Evolutionary conservation across 1,139 yeast species (phyloP).

Genomic region (Saccharomycopsis phalli): DNA sequence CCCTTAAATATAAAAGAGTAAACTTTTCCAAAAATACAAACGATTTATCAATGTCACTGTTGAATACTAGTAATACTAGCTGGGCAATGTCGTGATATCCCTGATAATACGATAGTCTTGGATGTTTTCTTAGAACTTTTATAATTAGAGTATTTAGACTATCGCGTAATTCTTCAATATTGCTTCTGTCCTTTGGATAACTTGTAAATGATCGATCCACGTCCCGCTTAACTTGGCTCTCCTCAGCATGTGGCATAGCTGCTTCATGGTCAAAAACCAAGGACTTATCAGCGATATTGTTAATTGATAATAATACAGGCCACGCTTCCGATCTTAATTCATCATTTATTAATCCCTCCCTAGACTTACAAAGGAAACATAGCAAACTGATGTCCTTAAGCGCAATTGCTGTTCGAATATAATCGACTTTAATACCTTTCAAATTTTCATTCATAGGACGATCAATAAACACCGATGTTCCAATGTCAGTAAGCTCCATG

Average conservation of each 20-base stretch:
- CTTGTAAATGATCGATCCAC: constrained; percentile 60
- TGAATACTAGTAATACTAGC: constrained; percentile 49
- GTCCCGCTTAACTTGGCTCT: constrained; percentile 71
- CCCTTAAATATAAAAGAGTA: constrained; percentile 61
- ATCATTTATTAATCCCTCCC: constrained; percentile 41
- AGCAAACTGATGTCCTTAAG: constrained; percentile 29
- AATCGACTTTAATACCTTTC: constrained; percentile 33
- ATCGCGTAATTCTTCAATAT: constrained; percentile 28
- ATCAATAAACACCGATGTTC: constrained; percentile 41
- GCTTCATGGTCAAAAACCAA: constrained; percentile 18
- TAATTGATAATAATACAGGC: constrained; percentile 33
- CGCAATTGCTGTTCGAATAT: constrained; percentile 33
- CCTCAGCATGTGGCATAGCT: constrained; percentile 52
- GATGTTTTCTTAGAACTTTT: constrained; percentile 50
- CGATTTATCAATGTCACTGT: constrained; percentile 16
- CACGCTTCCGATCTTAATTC: constrained; percentile 37
- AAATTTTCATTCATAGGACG: constrained; percentile 36
- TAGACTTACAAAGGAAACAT: constrained; percentile 33
- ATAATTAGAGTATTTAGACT: constrained; percentile 42
- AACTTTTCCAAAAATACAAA: constrained; percentile 46
- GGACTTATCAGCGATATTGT: constrained; percentile 7
- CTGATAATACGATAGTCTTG: constrained; percentile 69
- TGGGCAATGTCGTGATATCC: constrained; percentile 88
- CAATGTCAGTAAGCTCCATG: constrained; percentile 27
- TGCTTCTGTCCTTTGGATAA: constrained; percentile 25